Evolutionary conservation across 805 yeast species (phyloP), one percentile per base, ranked within the genome.

Genomic region (Saturnispora saitoi): DNA sequence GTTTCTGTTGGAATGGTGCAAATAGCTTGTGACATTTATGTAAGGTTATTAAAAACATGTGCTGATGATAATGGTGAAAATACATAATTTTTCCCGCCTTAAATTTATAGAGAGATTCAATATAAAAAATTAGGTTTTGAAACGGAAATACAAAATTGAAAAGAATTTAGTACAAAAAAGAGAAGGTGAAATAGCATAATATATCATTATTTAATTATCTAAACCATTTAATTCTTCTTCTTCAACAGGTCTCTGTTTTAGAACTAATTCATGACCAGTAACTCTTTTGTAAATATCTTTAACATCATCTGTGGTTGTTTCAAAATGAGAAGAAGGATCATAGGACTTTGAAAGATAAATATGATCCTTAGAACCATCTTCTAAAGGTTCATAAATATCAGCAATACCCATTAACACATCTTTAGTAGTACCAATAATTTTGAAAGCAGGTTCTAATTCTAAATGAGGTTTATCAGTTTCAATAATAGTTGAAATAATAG

Each of bases 311-410:
- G 99, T 93, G 59, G 95, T 86, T 39, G 90, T 72, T 69, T 93
- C 99, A 64, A 93, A 93, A 69, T 93, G 99, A 9, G 96, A 88
- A 9, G 95, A 76, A 1, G 98, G 84, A 65, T 93, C 99, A 65
- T 89, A 93, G 51, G 95, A 85, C 70, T 78, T 85, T 34, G 97
- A 88, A 50, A 93, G 74, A 68, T 69, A 93, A 44, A 93, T 80
- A 49, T 83, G 80, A 65, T 85, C 90, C 52, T 75, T 71, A 15
- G 83, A 71, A 10, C 99, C 99, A 63, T 88, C 95, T 34, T 78
- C 84, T 11, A 71, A 63, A 12, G 99, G 98, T 66, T 86, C 96
- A 59, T 83, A 88, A 43, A 93, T 61, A 55, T 91, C 96, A 11
- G 95, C 85, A 57, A 93, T 81, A 12, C 97, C 96, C 95, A 91